Conservation (phyloP, 1,139 yeast species). For the Yamadazyma epiphylla region DNA sequence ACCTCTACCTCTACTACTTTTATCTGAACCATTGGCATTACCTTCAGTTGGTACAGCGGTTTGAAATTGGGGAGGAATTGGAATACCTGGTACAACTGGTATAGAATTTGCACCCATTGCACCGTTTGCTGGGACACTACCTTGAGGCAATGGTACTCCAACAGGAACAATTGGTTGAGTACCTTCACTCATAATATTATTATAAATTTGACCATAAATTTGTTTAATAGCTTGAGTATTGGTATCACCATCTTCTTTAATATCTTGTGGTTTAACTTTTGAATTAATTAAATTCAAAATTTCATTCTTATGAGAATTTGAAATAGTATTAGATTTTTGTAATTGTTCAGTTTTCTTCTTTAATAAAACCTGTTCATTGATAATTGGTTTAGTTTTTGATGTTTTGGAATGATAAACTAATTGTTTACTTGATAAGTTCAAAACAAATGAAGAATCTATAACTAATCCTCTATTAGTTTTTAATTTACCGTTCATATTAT, state of each 20-base stretch:
- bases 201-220: conserved; percentile 47
- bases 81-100: conserved; percentile 18
- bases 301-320: conserved; percentile 23
- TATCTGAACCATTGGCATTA: conserved; percentile 11
- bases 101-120: conserved; percentile 5
- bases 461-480: conserved; percentile 77
- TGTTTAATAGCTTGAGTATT: conserved; percentile 42
- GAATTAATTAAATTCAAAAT: conserved; percentile 21
- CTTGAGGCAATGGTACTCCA: too few relatives aligned
- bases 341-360: conserved; percentile 16
- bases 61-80: conserved; percentile 33
- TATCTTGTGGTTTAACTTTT: conserved; percentile 12
- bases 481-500: conserved; percentile 73
- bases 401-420: conserved; percentile 73
- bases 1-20: conserved; percentile 10
- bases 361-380: conserved; percentile 20
- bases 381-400: conserved; percentile 42
- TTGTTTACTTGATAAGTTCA: conserved; percentile 74
- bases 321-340: conserved; percentile 9
- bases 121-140: too few relatives aligned
- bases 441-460: conserved; percentile 75
- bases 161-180: conserved; percentile 20
- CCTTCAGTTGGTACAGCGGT: background rate
- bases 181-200: conserved; percentile 39
- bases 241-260: conserved; percentile 15